Percentiles rank a stretch among this genome's conserved stretches.
Evolutionary conservation across 1,284 basidiomycete genomes (phyloP).

Genomic region (Neolentinus lepideus): DNA sequence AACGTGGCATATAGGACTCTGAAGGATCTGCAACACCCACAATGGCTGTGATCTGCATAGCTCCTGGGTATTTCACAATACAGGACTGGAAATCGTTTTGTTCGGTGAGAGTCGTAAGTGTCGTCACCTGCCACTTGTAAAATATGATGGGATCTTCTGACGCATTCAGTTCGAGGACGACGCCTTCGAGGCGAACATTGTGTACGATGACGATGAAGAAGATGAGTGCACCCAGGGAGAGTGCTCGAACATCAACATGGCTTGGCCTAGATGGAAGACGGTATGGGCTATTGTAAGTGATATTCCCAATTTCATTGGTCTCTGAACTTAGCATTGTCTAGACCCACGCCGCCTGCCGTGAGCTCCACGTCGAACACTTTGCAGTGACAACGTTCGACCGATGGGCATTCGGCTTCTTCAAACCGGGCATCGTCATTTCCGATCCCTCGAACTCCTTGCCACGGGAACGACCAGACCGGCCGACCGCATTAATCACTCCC

Average conservation of each 20-base stretch:
- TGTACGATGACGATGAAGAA: no score
- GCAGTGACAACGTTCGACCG: neutral
- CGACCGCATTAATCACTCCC: neutral
- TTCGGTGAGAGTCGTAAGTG: neutral
- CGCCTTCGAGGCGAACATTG: no score
- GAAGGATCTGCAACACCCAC: neutral
- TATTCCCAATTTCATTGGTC: neutral
- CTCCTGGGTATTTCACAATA: neutral
- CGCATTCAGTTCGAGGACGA: neutral
- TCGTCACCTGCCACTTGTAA: neutral
- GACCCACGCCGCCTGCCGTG: neutral
- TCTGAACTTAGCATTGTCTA: neutral
- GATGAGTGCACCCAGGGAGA: no score
- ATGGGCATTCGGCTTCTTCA: neutral
- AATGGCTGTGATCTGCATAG: neutral
- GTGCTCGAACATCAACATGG: neutral
- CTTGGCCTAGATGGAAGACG: neutral
- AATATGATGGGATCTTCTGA: neutral
- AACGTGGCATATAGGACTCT: neutral
- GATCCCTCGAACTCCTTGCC: neutral
- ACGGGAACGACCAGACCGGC: neutral
- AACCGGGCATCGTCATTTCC: neutral
- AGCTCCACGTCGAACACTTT: neutral
- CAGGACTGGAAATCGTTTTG: neutral
- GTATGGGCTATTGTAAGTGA: neutral